A percentile compares a stretch with the other conserved stretches of the same genome.
Conservation (phyloP, 2,329 filamentous ascomycete genomes). For the Ophiostoma montium region DNA sequence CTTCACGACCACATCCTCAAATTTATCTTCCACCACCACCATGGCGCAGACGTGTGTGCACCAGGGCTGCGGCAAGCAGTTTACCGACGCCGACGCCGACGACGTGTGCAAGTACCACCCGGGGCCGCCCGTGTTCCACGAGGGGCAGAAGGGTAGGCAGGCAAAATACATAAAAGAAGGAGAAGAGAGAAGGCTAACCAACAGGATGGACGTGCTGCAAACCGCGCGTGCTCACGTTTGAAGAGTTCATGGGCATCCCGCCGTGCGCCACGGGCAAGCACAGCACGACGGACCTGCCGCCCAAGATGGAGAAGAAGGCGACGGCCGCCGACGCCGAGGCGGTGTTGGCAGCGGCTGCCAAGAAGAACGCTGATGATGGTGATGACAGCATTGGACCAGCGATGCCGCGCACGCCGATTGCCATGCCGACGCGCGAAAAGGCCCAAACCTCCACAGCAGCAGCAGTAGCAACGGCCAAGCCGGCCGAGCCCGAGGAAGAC, state of each 20-base stretch:
- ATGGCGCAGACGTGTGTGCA: slow-evolving; percentile 87
- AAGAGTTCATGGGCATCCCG: slow-evolving; percentile 87
- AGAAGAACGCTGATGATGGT: background rate
- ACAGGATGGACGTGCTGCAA: slow-evolving; percentile 99
- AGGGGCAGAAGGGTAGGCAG: slow-evolving; percentile 87
- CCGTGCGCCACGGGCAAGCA: slow-evolving; percentile 91
- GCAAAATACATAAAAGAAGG: background rate
- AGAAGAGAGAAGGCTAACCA: background rate
- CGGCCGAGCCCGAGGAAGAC: slow-evolving; percentile 32
- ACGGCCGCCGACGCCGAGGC: slow-evolving; percentile 35
- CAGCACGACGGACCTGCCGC: slow-evolving; percentile 65
- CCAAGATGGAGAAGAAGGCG: slow-evolving; percentile 45
- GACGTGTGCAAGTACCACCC: slow-evolving; percentile 88
- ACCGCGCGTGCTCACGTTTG: slow-evolving; percentile 87
- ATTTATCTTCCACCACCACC: background rate
- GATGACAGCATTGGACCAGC: slow-evolving; percentile 19
- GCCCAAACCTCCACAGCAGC: slow-evolving; percentile 16
- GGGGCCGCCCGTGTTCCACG: slow-evolving; percentile 87
- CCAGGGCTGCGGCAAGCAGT: slow-evolving; percentile 85
- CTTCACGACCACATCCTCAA: too few relatives aligned
- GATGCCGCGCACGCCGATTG: slow-evolving; percentile 24
- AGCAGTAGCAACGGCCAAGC: background rate
- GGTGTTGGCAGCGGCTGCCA: slow-evolving; percentile 22
- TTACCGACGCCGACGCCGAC: slow-evolving; percentile 50
- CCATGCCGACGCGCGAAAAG: slow-evolving; percentile 26